These are phyloP conservation scores for Lachancea nothofagi DNA, from an alignment of 805 yeast genomes.

Conservation along the genomic window DNA sequence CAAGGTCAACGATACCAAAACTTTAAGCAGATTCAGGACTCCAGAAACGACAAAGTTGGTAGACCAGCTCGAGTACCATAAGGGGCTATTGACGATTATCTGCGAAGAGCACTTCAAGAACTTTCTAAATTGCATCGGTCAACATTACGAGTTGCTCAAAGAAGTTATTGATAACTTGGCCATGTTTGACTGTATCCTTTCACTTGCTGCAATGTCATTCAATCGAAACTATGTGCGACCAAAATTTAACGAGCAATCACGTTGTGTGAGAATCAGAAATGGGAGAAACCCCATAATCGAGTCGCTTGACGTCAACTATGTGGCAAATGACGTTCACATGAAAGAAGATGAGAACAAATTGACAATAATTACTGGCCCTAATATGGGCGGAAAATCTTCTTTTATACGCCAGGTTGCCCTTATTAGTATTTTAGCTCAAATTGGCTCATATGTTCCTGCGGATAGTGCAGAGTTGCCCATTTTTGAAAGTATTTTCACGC, in stretches of 20 bases:
- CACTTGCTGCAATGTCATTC: constrained; percentile 57
- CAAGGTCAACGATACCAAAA: constrained; percentile 61
- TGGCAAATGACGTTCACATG: constrained; percentile 62
- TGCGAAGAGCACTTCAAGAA: constrained; percentile 25
- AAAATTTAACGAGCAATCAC: constrained; percentile 39
- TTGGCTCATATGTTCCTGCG: constrained; percentile 76
- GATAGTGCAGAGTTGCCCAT: constrained; percentile 53
- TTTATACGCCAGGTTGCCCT: constrained; percentile 71
- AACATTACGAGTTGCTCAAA: constrained; percentile 36
- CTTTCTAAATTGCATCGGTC: constrained; percentile 37
- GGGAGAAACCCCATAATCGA: constrained; percentile 70
- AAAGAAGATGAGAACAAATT: constrained; percentile 43
- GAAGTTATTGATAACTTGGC: constrained; percentile 45
- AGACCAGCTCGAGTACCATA: constrained; percentile 52
- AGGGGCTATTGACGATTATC: constrained; percentile 40
- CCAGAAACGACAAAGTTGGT: constrained; percentile 50
- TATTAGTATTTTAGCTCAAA: constrained; percentile 64
- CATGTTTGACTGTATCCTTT: constrained; percentile 57
- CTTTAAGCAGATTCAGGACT: constrained; percentile 68
- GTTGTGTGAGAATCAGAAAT: constrained; percentile 44
- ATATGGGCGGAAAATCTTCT: constrained; percentile 84
- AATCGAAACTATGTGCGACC: constrained; percentile 48
- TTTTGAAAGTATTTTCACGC: constrained; percentile 51
- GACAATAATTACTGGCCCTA: constrained; percentile 74
- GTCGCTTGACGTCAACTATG: constrained; percentile 43